A percentile compares a stretch with the other conserved stretches of the same genome.
Conservation (phyloP, 495 filamentous ascomycete species). For the Trichocladium uniseriatum region DNA sequence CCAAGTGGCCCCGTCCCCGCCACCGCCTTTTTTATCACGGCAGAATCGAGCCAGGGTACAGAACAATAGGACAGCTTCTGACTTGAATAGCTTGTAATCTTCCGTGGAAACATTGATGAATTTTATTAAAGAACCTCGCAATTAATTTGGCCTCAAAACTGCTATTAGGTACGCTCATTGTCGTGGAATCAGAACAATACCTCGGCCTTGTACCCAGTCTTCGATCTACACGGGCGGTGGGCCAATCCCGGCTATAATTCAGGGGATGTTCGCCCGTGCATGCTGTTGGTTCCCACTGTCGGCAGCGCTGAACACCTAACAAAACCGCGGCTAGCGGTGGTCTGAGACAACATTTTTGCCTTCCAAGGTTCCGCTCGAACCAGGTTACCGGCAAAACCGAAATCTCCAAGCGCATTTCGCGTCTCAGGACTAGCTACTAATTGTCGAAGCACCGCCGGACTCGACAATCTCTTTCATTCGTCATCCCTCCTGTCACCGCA, state of each 20-base stretch:
- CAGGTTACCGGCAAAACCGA: neutral
- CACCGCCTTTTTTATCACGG: slow-evolving; percentile 8
- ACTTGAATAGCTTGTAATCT: too few species aligned
- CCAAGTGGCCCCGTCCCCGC: neutral
- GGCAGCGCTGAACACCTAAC: neutral
- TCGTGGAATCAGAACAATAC: neutral
- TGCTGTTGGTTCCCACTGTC: slow-evolving; percentile 3
- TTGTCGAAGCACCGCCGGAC: neutral
- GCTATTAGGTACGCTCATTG: neutral
- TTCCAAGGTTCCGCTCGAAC: too few species aligned
- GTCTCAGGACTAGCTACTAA: neutral
- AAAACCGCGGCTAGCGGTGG: slow-evolving; percentile 2
- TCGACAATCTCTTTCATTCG: neutral
- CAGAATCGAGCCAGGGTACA: neutral
- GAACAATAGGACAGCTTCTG: neutral
- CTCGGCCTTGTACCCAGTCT: neutral
- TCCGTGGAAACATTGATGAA: too few species aligned
- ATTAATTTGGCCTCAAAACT: too few species aligned
- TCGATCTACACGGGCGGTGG: slow-evolving; percentile 3
- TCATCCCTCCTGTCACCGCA: neutral
- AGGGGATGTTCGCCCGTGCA: slow-evolving; percentile 3
- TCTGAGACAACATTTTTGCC: slow-evolving; percentile 13
- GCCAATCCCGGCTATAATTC: neutral
- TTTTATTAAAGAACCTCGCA: too few species aligned
- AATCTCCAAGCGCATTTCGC: neutral